Evolutionary conservation across 2,329 filamentous ascomycete genomes (phyloP).

Genomic region (Penicillium olsonii): DNA sequence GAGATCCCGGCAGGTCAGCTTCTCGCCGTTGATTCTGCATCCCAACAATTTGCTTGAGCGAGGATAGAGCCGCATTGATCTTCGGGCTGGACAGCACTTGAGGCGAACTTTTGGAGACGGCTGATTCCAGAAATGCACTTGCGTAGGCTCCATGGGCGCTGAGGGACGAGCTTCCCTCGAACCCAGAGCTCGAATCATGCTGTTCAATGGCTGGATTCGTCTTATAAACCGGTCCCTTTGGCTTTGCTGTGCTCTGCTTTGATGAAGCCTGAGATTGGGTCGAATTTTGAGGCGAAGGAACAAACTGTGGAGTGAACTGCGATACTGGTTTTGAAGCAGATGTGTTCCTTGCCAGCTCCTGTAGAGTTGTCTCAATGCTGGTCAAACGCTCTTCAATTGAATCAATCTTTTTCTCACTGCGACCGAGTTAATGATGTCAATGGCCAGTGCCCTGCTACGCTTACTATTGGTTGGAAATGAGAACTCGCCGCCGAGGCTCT

Average conservation of each 20-base stretch:
- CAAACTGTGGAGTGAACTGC: slow-evolving; percentile 8
- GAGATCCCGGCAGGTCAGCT: slow-evolving; percentile 27
- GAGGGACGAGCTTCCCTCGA: slow-evolving; percentile 54
- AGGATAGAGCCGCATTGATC: slow-evolving; percentile 40
- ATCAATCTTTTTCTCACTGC: slow-evolving; percentile 56
- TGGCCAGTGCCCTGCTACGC: slow-evolving; percentile 6
- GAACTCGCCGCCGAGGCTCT: slow-evolving; percentile 41
- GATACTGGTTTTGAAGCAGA: slow-evolving; percentile 3
- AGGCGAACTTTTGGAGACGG: slow-evolving; percentile 37
- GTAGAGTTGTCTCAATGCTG: slow-evolving; percentile 47
- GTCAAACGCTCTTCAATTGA: slow-evolving; percentile 53
- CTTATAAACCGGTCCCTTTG: slow-evolving; percentile 19
- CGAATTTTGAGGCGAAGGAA: background rate
- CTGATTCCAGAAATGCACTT: slow-evolving; percentile 45
- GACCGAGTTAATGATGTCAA: slow-evolving; percentile 1
- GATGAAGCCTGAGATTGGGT: slow-evolving; percentile 7
- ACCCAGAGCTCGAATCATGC: slow-evolving; percentile 34
- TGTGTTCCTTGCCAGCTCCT: slow-evolving; percentile 21
- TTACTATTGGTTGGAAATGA: slow-evolving; percentile 47
- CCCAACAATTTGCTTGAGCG: slow-evolving; percentile 41
- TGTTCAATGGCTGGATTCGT: slow-evolving; percentile 28
- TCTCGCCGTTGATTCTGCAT: slow-evolving; percentile 35
- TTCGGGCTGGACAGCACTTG: slow-evolving; percentile 38
- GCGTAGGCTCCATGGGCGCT: slow-evolving; percentile 52
- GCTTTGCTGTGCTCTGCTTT: background rate